Base-by-base conservation (phyloP, 495 filamentous ascomycete genomes). In the Penicillium crystallinum region DNA sequence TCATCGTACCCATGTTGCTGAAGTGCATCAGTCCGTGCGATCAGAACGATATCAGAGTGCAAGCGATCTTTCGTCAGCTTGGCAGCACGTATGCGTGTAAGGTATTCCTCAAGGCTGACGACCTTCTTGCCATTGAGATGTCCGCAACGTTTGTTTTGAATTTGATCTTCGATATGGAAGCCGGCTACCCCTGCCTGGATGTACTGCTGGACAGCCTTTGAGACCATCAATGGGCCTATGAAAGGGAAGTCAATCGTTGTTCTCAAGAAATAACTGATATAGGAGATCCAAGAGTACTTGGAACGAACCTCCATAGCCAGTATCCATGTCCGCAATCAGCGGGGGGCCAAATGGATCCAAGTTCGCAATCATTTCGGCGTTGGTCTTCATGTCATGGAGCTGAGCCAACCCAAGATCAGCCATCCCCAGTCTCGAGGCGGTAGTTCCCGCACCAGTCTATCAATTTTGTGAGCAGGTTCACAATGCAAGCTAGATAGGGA, bases 111-210 rank as follows among this genome's bases (percentile, higher is more conserved):
- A 0, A 57, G 52, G 25, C 62, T 43, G 40, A 88, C 84, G 5
- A 88, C 72, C 38, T 78, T 73, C 61, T 90, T 90, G 33, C 81
- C 79, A 0, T 58, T 60, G 4, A 86, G 69, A 45, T 86, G 81
- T 1, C 83, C 83, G 61, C 82, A 85, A 2, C 82, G 82, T 63
- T 89, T 89, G 43, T 75, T 81, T 42, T 69, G 66, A 18, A 86
- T 77, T 57, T 89, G 84, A 68, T 89, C 86, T 69, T 90, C 86
- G 49, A 89, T 78, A 54, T 89, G 84, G 53, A 89, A 74, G 8
- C 77, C 86, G 4, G 85, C 85, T 0, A 88, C 81, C n/a, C 83
- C 83, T 9, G 81, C 77, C n/a, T 75, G 74, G 36, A 81, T 80
- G 61, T 88, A 89, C 38, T 81, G 71, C 53, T 78, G 71, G n/a